Percentiles rank a stretch among this genome's conserved stretches.
phyloP scores from a whole-genome alignment of 257 asterid genomes.

The Solanum dulcamara region DNA sequence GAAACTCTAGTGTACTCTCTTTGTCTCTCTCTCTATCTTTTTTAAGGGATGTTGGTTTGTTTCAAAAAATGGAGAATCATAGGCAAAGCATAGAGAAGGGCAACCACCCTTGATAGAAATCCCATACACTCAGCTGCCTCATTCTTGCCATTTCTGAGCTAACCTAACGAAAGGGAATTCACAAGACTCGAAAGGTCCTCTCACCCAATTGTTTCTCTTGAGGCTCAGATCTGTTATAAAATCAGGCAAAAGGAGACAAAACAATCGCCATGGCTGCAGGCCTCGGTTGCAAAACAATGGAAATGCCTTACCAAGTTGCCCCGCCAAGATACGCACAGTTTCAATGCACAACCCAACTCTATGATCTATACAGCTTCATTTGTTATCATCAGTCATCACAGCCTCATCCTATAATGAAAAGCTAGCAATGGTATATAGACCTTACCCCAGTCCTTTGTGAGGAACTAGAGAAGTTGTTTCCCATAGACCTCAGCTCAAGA shows the following conservation, averaged over 20 bases:
- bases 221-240: background rate
- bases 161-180: background rate
- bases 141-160: background rate
- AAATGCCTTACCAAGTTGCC: background rate
- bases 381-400: background rate
- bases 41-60: constrained; percentile 8
- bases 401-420: background rate
- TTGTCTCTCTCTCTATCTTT: background rate
- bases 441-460: background rate
- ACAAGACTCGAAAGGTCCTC: background rate
- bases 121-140: constrained; percentile 1
- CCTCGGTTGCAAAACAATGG: background rate
- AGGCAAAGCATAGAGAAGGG: constrained; percentile 28
- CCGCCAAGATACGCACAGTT: background rate
- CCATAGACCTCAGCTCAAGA: background rate
- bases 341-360: background rate
- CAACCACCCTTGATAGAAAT: constrained; percentile 35
- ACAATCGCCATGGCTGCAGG: background rate
- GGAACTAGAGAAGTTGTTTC: background rate
- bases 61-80: background rate
- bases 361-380: background rate
- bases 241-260: background rate
- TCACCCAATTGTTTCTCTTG: background rate
- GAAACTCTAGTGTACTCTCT: background rate
- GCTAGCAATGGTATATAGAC: background rate